These are phyloP conservation scores for Botrytis medusae DNA, from an alignment of 2,329 filamentous ascomycete species.

Conservation along the genomic window DNA sequence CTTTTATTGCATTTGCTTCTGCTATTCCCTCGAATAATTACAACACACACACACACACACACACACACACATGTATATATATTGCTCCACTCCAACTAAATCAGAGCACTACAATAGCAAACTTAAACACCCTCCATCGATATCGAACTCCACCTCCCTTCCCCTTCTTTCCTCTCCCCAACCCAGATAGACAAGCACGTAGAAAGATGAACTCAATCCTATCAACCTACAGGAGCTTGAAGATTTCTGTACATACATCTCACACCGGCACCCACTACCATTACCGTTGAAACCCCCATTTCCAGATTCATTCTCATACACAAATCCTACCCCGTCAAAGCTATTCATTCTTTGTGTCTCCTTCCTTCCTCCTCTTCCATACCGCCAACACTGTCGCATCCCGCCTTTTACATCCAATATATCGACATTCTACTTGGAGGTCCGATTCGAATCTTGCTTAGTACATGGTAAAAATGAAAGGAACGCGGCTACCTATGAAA, in stretches of 20 bases:
- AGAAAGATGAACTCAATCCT: background rate
- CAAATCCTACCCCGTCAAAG: background rate
- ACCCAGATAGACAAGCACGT: background rate
- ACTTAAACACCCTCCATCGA: background rate
- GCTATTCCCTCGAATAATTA: rapidly evolving
- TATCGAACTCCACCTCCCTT: background rate
- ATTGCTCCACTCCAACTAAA: background rate
- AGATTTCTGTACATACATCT: background rate
- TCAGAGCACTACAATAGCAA: background rate
- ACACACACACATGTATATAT: background rate
- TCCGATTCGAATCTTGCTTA: background rate
- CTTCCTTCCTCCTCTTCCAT: no score
- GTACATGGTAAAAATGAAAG: background rate
- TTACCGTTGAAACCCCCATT: background rate
- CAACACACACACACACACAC: background rate
- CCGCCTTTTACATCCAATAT: background rate
- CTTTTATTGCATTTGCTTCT: background rate
- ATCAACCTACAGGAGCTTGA: background rate
- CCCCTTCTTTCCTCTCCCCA: no score
- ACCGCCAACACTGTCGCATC: background rate
- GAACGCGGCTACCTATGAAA: background rate
- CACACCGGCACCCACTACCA: background rate
- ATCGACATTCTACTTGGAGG: background rate
- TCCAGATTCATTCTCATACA: background rate
- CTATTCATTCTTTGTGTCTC: background rate